These are phyloP conservation scores for Microbotryum saponariae DNA, from an alignment of 1,284 basidiomycete species.

Conservation along the genomic window DNA sequence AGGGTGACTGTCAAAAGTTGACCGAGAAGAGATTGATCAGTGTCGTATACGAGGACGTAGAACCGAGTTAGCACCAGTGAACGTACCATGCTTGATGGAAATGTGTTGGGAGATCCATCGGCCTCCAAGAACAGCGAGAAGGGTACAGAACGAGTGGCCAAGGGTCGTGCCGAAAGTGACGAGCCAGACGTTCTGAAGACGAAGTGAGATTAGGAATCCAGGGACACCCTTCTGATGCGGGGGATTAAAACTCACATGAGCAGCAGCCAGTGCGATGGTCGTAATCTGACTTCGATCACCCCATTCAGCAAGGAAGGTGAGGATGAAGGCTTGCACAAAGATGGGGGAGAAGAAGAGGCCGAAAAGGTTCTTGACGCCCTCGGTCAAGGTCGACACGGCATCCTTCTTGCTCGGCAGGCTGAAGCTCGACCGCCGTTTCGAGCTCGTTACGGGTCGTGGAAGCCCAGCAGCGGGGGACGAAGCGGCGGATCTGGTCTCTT, in stretches of 20 bases:
- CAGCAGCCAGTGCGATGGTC: conserved; percentile 90
- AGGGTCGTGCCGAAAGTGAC: conserved; percentile 83
- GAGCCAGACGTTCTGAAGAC: conserved; percentile 58
- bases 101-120: conserved; percentile 87
- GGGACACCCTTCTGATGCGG: neutral
- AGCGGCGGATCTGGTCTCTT: conserved; percentile 24
- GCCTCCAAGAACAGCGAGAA: conserved; percentile 80
- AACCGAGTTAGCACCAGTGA: no score
- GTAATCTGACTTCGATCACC: conserved; percentile 96
- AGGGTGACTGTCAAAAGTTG: conserved; percentile 58
- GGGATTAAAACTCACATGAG: conserved; percentile 60
- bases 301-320: conserved; percentile 98
- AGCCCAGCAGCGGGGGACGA: neutral
- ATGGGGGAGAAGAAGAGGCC: conserved; percentile 80
- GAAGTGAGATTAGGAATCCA: neutral
- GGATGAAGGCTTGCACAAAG: conserved; percentile 87
- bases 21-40: neutral
- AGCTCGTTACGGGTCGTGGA: conserved; percentile 11
- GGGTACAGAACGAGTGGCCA: conserved; percentile 82
- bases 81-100: conserved; percentile 83
- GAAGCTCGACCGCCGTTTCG: conserved; percentile 6
- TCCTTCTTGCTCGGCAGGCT: conserved; percentile 11
- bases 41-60: neutral
- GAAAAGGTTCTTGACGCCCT: conserved; percentile 72
- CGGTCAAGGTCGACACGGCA: conserved; percentile 40